Conservation (phyloP, 106 monocot genomes). For the Vanilla planifolia region DNA sequence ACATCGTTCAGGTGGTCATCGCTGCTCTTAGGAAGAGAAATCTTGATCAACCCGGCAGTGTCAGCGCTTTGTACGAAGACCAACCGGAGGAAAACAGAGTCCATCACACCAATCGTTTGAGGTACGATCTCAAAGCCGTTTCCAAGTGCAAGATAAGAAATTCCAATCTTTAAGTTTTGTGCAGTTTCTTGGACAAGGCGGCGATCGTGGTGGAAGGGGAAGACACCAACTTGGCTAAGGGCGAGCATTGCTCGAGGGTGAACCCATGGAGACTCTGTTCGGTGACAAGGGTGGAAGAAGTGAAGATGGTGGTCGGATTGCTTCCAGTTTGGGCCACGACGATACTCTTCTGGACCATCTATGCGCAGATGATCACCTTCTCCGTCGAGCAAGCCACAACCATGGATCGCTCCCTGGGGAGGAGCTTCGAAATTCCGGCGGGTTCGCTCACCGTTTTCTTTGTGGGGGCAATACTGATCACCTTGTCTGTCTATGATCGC, state of each 20-base stretch:
- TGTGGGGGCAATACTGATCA: slow-evolving; percentile 56
- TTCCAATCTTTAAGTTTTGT: neutral
- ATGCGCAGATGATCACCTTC: slow-evolving; percentile 92
- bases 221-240: slow-evolving; percentile 6
- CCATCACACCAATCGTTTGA: slow-evolving; percentile 44
- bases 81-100: slow-evolving; percentile 21
- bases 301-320: slow-evolving; percentile 80
- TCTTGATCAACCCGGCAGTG: slow-evolving; percentile 13
- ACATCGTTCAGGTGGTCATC: slow-evolving; percentile 46
- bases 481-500: slow-evolving; percentile 57
- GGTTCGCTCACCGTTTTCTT: slow-evolving; percentile 72
- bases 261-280: slow-evolving; percentile 65
- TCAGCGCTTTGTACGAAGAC: slow-evolving; percentile 36
- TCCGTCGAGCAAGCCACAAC: slow-evolving; percentile 82
- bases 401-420: slow-evolving; percentile 44
- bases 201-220: slow-evolving; percentile 48
- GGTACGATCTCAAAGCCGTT: slow-evolving; percentile 12
- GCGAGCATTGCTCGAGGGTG: neutral
- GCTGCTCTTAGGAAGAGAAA: slow-evolving; percentile 48
- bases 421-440: slow-evolving; percentile 58
- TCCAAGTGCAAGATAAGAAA: neutral
- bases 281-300: slow-evolving; percentile 69
- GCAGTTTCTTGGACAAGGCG: slow-evolving; percentile 61
- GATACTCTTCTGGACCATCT: slow-evolving; percentile 80
- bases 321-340: slow-evolving; percentile 86